Base-by-base conservation (phyloP, 2,329 filamentous ascomycete genomes). In the Talaromyces sp. region DNA sequence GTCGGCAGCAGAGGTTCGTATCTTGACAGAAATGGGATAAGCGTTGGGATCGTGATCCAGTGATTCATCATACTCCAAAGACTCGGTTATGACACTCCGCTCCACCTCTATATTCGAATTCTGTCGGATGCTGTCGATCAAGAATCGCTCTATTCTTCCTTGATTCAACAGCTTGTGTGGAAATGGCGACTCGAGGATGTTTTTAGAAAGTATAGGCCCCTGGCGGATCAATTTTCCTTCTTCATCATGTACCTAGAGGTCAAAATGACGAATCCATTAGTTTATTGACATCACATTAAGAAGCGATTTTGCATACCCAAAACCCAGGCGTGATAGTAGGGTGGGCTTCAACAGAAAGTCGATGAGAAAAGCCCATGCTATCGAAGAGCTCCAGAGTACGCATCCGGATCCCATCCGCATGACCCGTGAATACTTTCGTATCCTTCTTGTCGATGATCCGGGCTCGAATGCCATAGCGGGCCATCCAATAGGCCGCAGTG, bases 141-240 rank as follows among this genome's bases (percentile, higher is more conserved):
- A 85, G 65, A 86, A 87, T 1, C 80, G 75, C 65, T 90, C 87
- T 54, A 90, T 84, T 1, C 86, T 81, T 3, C 86, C 88, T 70
- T 91, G 88, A 60, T 89, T 87, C 35, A 91, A 69, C 3, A 88
- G 83, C 3, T 85, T 81, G 64, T 90, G 82, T 49, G 84, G 82
- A 58, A 87, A 88, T 0, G 60, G 4, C 81, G 79, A 19, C 80
- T 86, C 45, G 87, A 75, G 0, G 6, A 49, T 47, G 83, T 84
- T 0, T 80, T 78, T 41, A 83, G 82, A 0, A 82, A 86, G 67
- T 89, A 86, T 0, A 82, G 79, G 16, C 87, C 84, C 39, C 83
- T 78, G 45, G 84, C 85, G 24, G 77, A 83, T 36, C 86, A 79
- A 41, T 74, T 73, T 67, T 1, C 85, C 85, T 32, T 84, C 72